These are phyloP conservation scores for Lycium barbarum DNA, from an alignment of 257 asterid genomes.

Conservation along the genomic window DNA sequence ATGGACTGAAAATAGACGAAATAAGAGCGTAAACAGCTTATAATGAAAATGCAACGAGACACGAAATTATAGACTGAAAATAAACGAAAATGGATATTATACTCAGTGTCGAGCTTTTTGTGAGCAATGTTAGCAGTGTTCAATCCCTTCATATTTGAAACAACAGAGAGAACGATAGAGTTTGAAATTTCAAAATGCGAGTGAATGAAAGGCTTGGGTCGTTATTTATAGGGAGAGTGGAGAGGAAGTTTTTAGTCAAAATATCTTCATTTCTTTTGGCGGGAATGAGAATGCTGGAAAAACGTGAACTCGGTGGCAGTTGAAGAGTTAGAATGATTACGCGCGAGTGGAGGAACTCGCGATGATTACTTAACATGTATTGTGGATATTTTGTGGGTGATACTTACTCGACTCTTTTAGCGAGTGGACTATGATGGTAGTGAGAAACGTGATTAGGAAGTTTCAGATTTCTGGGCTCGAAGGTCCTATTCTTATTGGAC, in stretches of 20 bases:
- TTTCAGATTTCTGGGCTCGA: background rate
- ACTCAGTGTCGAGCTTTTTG: slow-evolving; percentile 41
- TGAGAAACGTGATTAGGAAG: background rate
- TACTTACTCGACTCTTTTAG: background rate
- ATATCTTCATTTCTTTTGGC: background rate
- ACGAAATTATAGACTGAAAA: no score
- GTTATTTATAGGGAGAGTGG: background rate
- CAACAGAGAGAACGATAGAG: background rate
- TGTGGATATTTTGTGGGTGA: no score
- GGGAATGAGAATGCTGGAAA: background rate
- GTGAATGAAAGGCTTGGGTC: background rate
- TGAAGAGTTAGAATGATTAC: background rate
- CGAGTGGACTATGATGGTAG: background rate
- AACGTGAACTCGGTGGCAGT: background rate
- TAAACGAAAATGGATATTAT: background rate
- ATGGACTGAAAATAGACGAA: background rate
- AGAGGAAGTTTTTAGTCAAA: background rate
- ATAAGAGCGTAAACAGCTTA: no score
- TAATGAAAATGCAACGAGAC: no score
- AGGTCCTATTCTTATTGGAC: background rate
- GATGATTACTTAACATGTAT: background rate
- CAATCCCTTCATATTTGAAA: slow-evolving; percentile 31
- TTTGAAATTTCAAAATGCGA: background rate
- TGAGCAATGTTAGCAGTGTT: slow-evolving; percentile 31
- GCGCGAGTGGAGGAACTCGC: background rate